Base-by-base conservation (phyloP, 2,329 filamentous ascomycete species). In the Pestalotiopsis sp. region DNA sequence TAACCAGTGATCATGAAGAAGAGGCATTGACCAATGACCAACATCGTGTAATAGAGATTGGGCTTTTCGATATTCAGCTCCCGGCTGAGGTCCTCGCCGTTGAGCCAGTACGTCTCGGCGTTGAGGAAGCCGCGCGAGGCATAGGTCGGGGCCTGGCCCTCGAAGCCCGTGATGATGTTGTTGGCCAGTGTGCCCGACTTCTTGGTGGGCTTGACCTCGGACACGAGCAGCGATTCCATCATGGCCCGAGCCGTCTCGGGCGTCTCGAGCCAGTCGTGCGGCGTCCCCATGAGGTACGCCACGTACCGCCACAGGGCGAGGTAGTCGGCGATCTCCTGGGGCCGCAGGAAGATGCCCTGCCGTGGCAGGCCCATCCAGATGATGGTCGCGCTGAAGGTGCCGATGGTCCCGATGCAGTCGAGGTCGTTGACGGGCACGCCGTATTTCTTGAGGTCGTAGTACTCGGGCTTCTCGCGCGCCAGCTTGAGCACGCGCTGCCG, bases 281-380 rank as follows among this genome's bases (percentile, higher is more conserved):
- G 92, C 6, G 89, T 89, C 13, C 92, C 93, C 74, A 94, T 86
- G 38, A 94, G 83, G 74, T 93, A 86, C 0, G 87, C 92, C 13
- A 95, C 87, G 71, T 93, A 92, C 2, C 92, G 86, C 92, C 92
- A 95, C 0, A 95, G 81, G 0, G 92, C 91, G 59, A 93, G 83
- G 76, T 93, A 95, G 74, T 94, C 92, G 2, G 76, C 75, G 2
- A 87, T 89, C 75, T 95, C 92, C 68, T 87, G 86, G 36, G 83
- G 69, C 0, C 85, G 84, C 31, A 93, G 80, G 72, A 82, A 90
- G 67, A 95, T 89, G 2, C 92, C 93, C 80, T 95, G 92, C 0
- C 91, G 85, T 0, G 92, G 92, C 4, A 95, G 84, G 27, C 87
- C 87, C 41, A 71, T 39, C 85, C 88, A 94, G 69, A 94, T 85